Conservation (phyloP, 129 eudicot species). For the Escallonia rubra region DNA sequence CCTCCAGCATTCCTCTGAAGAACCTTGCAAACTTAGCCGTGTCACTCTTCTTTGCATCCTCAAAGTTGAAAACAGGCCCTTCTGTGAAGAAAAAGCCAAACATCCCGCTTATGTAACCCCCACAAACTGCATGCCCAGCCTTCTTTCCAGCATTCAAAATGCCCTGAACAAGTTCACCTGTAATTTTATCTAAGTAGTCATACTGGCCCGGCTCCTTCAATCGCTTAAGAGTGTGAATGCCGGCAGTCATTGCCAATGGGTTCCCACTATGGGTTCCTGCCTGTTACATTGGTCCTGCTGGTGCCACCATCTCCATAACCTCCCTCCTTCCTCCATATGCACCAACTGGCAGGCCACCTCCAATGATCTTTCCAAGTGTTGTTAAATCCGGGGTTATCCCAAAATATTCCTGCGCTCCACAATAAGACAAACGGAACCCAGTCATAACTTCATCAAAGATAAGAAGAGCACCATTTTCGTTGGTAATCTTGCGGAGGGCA, state of each 20-base stretch:
- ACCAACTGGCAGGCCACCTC: conserved; percentile 91
- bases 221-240: conserved; percentile 79
- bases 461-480: conserved; percentile 55
- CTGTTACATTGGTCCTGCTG: conserved; percentile 94
- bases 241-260: conserved; percentile 96
- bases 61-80: conserved; percentile 76
- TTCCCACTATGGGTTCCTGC: conserved; percentile 89
- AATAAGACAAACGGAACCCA: conserved; percentile 75
- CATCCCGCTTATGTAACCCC: conserved; percentile 79
- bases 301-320: conserved; percentile 98
- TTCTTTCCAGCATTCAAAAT: conserved; percentile 59
- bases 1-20: conserved; percentile 81
- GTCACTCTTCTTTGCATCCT: conserved; percentile 82
- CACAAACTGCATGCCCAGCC: conserved; percentile 70
- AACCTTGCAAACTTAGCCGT: conserved; percentile 74
- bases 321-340: conserved; percentile 94
- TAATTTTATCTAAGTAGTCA: conserved; percentile 56
- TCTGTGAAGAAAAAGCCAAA: conserved; percentile 83
- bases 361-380: conserved; percentile 71
- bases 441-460: conserved; percentile 93
- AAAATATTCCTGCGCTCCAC: conserved; percentile 89
- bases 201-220: conserved; percentile 54
- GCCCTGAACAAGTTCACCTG: conserved; percentile 54
- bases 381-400: conserved; percentile 75
- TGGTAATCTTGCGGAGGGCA: conserved; percentile 49